Evolutionary conservation across 176 grass and related monocot species (phyloP).

Genomic region (Typha latifolia): DNA sequence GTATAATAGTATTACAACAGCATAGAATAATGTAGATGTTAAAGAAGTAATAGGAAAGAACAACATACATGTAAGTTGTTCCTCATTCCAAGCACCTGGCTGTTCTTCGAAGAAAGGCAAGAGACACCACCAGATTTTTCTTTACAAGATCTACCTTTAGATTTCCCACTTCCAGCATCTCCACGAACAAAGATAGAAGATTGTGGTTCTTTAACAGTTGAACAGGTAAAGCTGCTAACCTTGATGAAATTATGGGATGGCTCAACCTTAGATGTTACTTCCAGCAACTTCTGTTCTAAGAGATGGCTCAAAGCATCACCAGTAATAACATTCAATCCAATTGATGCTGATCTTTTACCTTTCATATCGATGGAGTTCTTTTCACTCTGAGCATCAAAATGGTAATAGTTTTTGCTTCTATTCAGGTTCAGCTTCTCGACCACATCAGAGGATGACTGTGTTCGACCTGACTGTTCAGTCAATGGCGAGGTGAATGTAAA

Average conservation of each 20-base stretch:
- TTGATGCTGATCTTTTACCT: slow-evolving; percentile 28
- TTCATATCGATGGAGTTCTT: slow-evolving; percentile 30
- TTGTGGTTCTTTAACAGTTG: slow-evolving; percentile 21
- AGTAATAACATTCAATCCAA: slow-evolving; percentile 37
- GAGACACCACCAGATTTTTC: slow-evolving; percentile 28
- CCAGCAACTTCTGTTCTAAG: slow-evolving; percentile 64
- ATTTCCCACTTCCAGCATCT: slow-evolving; percentile 15
- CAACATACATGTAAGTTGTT: slow-evolving; percentile 32
- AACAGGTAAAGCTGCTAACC: slow-evolving; percentile 28
- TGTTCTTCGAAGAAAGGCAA: slow-evolving; percentile 37
- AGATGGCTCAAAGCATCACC: slow-evolving; percentile 74
- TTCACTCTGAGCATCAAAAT: slow-evolving; percentile 22
- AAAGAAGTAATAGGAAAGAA: not conserved
- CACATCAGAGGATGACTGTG: slow-evolving; percentile 15
- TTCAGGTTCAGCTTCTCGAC: slow-evolving; percentile 20
- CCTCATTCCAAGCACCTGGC: slow-evolving; percentile 22
- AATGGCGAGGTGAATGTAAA: slow-evolving; percentile 82
- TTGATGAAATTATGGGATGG: slow-evolving; percentile 45
- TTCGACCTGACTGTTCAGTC: slow-evolving; percentile 34
- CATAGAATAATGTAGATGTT: not conserved
- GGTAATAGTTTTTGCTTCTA: slow-evolving; percentile 15
- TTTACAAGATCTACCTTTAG: slow-evolving; percentile 26
- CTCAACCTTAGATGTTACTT: slow-evolving; percentile 47
- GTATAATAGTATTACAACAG: too few relatives aligned
- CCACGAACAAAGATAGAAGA: slow-evolving; percentile 15